Percentiles rank a stretch among this genome's conserved stretches.
Evolutionary conservation across 768 basidiomycete species (phyloP).

Genomic region (Collybiopsis confluens): DNA sequence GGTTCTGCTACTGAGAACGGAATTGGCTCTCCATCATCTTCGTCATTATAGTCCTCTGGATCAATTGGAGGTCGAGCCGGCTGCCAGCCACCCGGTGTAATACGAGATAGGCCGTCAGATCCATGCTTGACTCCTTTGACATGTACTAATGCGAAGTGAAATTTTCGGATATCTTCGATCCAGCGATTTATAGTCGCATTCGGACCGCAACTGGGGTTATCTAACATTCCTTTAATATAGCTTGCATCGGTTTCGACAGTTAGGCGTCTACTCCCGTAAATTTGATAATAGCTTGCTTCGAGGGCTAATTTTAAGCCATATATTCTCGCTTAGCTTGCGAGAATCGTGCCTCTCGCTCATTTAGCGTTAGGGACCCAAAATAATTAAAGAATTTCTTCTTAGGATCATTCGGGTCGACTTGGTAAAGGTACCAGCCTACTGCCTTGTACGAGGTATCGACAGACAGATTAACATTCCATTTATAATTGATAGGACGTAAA

Average conservation of each 20-base stretch:
- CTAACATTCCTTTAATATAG: constrained; percentile 39
- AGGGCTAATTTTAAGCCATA: constrained; percentile 30
- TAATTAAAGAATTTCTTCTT: constrained; percentile 7
- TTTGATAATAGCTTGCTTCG: constrained; percentile 13
- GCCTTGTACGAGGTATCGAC: constrained; percentile 27
- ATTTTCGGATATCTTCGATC: background rate
- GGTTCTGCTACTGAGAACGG: constrained; percentile 19
- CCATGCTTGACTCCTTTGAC: background rate
- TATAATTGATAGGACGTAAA: constrained; percentile 26
- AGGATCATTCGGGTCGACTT: constrained; percentile 11
- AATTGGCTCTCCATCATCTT: constrained; percentile 18
- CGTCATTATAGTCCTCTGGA: background rate
- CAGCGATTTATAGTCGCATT: background rate
- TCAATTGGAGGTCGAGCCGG: background rate
- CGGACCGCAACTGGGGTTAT: constrained; percentile 20
- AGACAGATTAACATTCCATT: constrained; percentile 19
- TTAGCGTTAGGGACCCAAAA: constrained; percentile 31
- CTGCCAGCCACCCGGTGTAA: background rate
- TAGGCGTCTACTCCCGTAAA: constrained; percentile 24
- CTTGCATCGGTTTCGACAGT: constrained; percentile 34
- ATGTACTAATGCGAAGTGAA: background rate
- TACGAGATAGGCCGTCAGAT: background rate
- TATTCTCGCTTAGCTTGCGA: constrained; percentile 36
- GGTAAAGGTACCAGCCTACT: constrained; percentile 17
- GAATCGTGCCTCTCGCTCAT: constrained; percentile 24